Evolutionary conservation across 164 flowering plant genomes (phyloP), one percentile per base, ranked within the genome.

Genomic region (Buxus sempervirens): DNA sequence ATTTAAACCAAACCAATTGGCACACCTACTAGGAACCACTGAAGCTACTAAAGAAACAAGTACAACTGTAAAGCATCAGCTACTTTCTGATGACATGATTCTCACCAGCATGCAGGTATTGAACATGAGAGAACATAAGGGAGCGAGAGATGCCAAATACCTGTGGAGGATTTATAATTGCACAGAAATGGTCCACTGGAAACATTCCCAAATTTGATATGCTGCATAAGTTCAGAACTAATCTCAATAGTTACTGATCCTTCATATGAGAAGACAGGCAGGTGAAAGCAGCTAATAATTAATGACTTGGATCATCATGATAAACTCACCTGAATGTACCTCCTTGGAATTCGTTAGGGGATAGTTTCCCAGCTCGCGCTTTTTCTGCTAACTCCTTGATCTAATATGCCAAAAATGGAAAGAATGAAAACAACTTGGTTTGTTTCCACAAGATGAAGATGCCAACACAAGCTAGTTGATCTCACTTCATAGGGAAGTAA

Each of bases 161-260:
- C 97, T 93, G 98, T 51, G 99, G 99, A 8, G 99, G 99, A 76
- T 96, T 93, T 72, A 96, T 90, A 59, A 96, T 93, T 73, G 99
- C 99, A 76, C 97, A 88, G 78, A 93, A 93, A 0, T 79, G 75
- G 77, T 96, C 99, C 76, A 96, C 98, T 21, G 99, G 99, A 79
- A 85, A 96, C 99, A 96, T 96, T 67, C 99, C 99, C 77, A 96
- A 82, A 80, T 96, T 96, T 70, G 99, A 96, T 71, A 96, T 96
- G 82, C 99, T 96, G 96, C 85, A 87, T 0, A 65, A 32, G 24
- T 62, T 20, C 61, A 26, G 5, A 45, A 58, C 15, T 20, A 61
- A 62, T 36, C 22, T 55, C 6, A 19, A 21, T 70, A 51, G 49
- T 21, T 28, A 19, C 53, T 58, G 49, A 41, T 28, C 57, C 16